These are phyloP conservation scores for Pseudogymnoascus destructans DNA, from an alignment of 2,329 filamentous ascomycete species.

Conservation along the genomic window DNA sequence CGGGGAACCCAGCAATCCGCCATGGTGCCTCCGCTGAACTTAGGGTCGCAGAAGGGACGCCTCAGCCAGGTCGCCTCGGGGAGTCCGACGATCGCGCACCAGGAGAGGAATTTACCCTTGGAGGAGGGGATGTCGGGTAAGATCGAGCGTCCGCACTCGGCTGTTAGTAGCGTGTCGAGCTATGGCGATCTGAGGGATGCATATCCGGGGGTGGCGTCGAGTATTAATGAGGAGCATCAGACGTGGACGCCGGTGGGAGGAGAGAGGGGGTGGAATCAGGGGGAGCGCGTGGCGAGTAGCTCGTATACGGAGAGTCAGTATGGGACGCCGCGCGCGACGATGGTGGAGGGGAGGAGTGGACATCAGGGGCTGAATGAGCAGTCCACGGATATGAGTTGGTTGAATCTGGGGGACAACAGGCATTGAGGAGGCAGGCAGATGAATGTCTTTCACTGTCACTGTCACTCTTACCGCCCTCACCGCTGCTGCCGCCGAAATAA, in stretches of 20 bases:
- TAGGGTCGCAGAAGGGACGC: constrained; percentile 41
- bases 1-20: constrained; percentile 53
- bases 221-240: constrained; percentile 37
- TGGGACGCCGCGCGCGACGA: constrained; percentile 27
- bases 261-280: constrained; percentile 29
- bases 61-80: constrained; percentile 55
- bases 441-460: too few species aligned
- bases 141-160: constrained; percentile 44
- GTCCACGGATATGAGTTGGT: constrained; percentile 58
- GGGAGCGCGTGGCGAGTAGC: constrained; percentile 40
- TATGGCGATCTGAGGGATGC: constrained; percentile 29
- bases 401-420: constrained; percentile 48
- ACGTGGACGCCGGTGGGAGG: constrained; percentile 23
- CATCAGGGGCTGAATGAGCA: constrained; percentile 34
- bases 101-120: constrained; percentile 36
- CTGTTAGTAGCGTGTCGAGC: constrained; percentile 21
- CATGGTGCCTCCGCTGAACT: constrained; percentile 53
- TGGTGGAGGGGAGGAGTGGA: constrained; percentile 17
- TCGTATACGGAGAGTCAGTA: constrained; percentile 37
- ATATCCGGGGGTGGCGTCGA: constrained; percentile 54
- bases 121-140: constrained; percentile 46
- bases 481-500: not conserved
- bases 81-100: constrained; percentile 56
- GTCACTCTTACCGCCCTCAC: not conserved
- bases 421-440: not conserved